Evolutionary conservation across 768 basidiomycete species (phyloP), one percentile per base, ranked within the genome.

Genomic region (Paxillus ammoniavirescens): DNA sequence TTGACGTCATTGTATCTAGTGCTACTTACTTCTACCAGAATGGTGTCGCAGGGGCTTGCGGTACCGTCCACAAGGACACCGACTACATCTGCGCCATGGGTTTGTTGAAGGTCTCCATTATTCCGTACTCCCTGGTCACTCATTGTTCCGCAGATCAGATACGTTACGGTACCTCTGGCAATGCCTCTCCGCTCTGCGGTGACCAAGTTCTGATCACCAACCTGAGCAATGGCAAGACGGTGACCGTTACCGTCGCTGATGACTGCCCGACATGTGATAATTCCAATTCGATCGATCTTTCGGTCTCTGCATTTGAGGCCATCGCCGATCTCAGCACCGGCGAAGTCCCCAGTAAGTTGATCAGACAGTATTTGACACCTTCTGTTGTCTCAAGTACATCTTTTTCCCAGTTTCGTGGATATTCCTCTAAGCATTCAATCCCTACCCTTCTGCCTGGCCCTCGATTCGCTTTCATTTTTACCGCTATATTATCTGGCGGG

Each of bases 11-110:
- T 28, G 14, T 49, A 14, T 33, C 15, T 46, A 50, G 83, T 55
- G 85, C 80, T 36, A 87, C 86, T 3, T 87, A 69, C 68, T 92
- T 79, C 76, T 80, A 75, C 71, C 90, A 91, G 76, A 72, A 81
- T 44, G 88, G 87, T 44, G 75, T 76, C 37, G 75, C 89, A 8
- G 94, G 94, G 50, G 89, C 91, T 6, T 97, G 95, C 69, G 95
- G 94, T 42, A 58, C 49, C 30, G 62, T 73, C 33, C 67, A 82
- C 77, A 53, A 63, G 2, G 94, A 96, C 71, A 61, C 13, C 26
- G 84, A 74, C 59, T 47, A 74, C 36, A 78, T 91, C 61, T 82
- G 77, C 61, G 89, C 88, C 36, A 79, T 91, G 23, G 80, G 86
- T 82, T 59, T 60, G 79, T 1, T 30, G 30, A 8, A 5, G 38